These are phyloP conservation scores for Cercospora sp. DNA, from an alignment of 2,329 filamentous ascomycete genomes.

Conservation along the genomic window DNA sequence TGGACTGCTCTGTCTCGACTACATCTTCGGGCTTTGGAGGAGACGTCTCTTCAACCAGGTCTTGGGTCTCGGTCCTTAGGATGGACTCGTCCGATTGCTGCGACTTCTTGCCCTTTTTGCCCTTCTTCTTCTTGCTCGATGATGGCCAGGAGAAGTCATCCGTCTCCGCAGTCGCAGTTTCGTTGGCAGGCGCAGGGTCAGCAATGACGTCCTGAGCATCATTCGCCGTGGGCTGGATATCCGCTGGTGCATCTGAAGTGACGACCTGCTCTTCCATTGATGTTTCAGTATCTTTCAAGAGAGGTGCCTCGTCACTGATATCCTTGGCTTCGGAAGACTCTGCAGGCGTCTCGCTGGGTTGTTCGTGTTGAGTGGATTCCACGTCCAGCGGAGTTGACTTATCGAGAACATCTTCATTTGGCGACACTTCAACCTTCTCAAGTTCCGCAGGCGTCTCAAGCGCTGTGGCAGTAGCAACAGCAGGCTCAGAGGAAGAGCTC, in stretches of 20 bases:
- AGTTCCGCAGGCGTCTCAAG: background rate
- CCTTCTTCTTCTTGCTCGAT: slow-evolving; percentile 25
- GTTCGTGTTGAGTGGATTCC: background rate
- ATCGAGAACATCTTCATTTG: background rate
- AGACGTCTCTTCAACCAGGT: background rate
- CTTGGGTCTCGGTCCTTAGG: background rate
- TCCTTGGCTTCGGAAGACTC: background rate
- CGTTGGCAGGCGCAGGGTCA: background rate
- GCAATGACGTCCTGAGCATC: background rate
- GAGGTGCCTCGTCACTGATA: background rate
- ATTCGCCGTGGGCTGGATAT: background rate
- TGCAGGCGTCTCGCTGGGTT: too few relatives aligned
- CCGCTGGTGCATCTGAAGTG: background rate
- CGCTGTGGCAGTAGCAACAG: background rate
- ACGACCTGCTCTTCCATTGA: background rate
- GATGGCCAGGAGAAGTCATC: slow-evolving; percentile 17
- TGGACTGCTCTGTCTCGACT: background rate
- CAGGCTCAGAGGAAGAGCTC: background rate
- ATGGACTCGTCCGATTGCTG: background rate
- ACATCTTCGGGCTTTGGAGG: background rate
- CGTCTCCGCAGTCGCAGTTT: background rate
- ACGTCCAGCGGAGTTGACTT: background rate
- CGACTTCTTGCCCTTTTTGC: slow-evolving; percentile 30
- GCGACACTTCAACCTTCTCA: background rate
- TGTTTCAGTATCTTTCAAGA: background rate